Percentiles rank a stretch among this genome's conserved stretches.
Evolutionary conservation across 805 yeast genomes (phyloP).

Genomic region (Hanseniaspora mollemarum): DNA sequence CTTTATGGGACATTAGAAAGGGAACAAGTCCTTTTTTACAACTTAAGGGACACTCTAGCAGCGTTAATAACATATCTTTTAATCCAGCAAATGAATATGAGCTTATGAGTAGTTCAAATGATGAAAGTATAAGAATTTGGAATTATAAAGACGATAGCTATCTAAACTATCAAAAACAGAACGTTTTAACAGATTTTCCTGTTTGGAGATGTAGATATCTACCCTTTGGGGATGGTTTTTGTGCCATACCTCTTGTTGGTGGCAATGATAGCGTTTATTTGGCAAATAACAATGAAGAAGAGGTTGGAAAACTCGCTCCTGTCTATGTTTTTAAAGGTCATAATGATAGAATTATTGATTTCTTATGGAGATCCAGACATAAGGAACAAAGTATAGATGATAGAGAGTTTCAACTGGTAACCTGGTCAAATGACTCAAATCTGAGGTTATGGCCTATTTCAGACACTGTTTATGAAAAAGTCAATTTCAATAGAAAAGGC

Average conservation of each 20-base stretch:
- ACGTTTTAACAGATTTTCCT: conserved; percentile 66
- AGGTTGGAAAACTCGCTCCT: conserved; percentile 36
- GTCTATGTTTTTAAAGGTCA: conserved; percentile 66
- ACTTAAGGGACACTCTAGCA: conserved; percentile 66
- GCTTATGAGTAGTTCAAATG: conserved; percentile 76
- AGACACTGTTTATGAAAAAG: conserved; percentile 38
- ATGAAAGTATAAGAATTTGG: conserved; percentile 76
- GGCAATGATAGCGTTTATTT: conserved; percentile 46
- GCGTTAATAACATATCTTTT: conserved; percentile 84
- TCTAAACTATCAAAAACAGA: conserved; percentile 26
- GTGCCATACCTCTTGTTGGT: conserved; percentile 82
- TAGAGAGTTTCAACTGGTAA: conserved; percentile 78
- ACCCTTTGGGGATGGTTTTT: conserved; percentile 82
- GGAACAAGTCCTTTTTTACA: conserved; percentile 64
- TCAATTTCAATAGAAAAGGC: conserved; percentile 34
- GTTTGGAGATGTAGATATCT: conserved; percentile 78
- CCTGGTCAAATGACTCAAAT: conserved; percentile 88
- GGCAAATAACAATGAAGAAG: conserved; percentile 24
- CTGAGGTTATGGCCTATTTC: conserved; percentile 67
- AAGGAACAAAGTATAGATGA: conserved; percentile 42
- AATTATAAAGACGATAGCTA: conserved; percentile 37
- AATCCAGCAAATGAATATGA: conserved; percentile 47
- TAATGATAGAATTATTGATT: conserved; percentile 72
- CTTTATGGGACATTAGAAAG: conserved; percentile 79
- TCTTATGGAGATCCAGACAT: conserved; percentile 69